Percentiles rank a stretch among this genome's conserved stretches.
phyloP scores from a whole-genome alignment of 495 filamentous ascomycete species.

The Stereocaulon alpinum region DNA sequence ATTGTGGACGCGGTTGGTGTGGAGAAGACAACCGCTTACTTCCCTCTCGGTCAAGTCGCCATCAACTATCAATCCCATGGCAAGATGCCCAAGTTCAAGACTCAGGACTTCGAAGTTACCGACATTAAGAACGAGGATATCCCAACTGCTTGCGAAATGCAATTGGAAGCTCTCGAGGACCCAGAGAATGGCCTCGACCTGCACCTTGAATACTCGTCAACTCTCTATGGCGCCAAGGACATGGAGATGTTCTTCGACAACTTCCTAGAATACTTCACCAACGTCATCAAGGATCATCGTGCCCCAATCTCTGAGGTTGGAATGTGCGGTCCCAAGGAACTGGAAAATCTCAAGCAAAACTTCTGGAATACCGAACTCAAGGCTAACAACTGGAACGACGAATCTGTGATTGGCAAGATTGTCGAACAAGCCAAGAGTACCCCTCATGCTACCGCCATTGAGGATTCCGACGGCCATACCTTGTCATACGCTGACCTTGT shows the following conservation, averaged over 20 bases:
- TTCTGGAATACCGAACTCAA: constrained; percentile 16
- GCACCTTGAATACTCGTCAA: constrained; percentile 22
- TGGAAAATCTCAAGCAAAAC: constrained; percentile 13
- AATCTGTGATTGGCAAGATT: constrained; percentile 15
- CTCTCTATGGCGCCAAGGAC: constrained; percentile 22
- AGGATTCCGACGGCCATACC: constrained; percentile 24
- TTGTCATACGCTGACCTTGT: constrained; percentile 57
- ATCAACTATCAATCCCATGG: constrained; percentile 27
- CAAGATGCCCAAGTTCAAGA: constrained; percentile 22
- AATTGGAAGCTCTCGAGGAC: constrained; percentile 24
- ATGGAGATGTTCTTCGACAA: constrained; percentile 29
- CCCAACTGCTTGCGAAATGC: constrained; percentile 20
- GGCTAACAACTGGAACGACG: constrained; percentile 19
- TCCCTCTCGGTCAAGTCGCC: constrained; percentile 27
- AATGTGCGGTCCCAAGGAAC: constrained; percentile 24
- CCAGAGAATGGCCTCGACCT: constrained; percentile 21
- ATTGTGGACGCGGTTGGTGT: constrained; percentile 23
- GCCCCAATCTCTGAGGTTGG: constrained; percentile 24
- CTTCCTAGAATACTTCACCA: constrained; percentile 23
- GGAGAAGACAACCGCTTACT: constrained; percentile 13
- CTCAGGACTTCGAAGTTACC: constrained; percentile 20
- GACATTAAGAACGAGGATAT: constrained; percentile 20
- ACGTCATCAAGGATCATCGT: constrained; percentile 25
- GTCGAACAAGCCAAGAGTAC: constrained; percentile 7
- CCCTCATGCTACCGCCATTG: constrained; percentile 17